phyloP scores from a whole-genome alignment of 257 asterid species.

The Vinca minor region DNA sequence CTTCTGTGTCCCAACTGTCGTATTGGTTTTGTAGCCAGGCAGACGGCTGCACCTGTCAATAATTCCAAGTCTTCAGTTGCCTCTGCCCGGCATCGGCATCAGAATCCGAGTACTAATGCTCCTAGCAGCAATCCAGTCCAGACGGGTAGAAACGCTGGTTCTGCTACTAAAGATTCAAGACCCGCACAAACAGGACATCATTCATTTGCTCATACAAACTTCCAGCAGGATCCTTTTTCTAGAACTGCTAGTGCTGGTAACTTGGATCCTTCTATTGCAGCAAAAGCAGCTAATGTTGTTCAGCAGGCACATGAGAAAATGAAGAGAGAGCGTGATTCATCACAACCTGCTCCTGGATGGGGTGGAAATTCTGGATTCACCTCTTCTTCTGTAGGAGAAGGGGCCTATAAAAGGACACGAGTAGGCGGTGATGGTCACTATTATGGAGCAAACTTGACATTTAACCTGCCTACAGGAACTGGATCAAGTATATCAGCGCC shows the following conservation, averaged over 20 bases:
- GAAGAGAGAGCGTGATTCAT: conserved; percentile 53
- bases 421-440: conserved; percentile 29
- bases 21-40: conserved; percentile 47
- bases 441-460: conserved; percentile 22
- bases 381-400: conserved; percentile 18
- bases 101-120: conserved; percentile 19
- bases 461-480: conserved; percentile 20
- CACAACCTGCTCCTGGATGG: conserved; percentile 23
- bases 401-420: conserved; percentile 32
- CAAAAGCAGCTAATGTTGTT: conserved; percentile 38
- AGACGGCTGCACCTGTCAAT: conserved; percentile 50
- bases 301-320: conserved; percentile 47
- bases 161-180: conserved; percentile 33
- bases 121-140: conserved; percentile 24
- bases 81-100: conserved; percentile 26
- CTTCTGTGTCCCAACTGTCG: conserved; percentile 65
- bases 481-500: conserved; percentile 22
- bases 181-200: conserved; percentile 24
- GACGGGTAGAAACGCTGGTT: conserved; percentile 22
- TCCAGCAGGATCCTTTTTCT: conserved; percentile 28
- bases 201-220: conserved; percentile 11
- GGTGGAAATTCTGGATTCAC: conserved; percentile 7
- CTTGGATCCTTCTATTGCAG: conserved; percentile 39
- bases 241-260: conserved; percentile 24
- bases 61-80: conserved; percentile 21